Evolutionary conservation across 768 basidiomycete species (phyloP).

Genomic region (Cytidiella melzeri): DNA sequence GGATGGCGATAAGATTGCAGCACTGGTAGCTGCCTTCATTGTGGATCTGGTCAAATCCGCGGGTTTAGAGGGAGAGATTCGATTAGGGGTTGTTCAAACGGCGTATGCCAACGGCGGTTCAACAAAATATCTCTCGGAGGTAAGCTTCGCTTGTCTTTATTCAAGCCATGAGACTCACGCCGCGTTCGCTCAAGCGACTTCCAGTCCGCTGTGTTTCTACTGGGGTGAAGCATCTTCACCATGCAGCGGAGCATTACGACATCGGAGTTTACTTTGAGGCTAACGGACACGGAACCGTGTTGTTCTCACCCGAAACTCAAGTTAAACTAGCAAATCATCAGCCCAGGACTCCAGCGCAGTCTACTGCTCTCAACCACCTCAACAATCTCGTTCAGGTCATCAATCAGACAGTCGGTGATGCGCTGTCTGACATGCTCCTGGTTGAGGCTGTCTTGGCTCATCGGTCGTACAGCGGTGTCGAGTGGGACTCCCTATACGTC

Average conservation of each 20-base stretch:
- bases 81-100: constrained; percentile 95
- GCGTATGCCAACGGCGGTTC: constrained; percentile 98
- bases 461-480: constrained; percentile 71
- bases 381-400: constrained; percentile 76
- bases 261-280: constrained; percentile 99
- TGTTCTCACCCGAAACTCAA: constrained; percentile 80
- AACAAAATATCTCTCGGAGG: constrained; percentile 84
- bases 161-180: not conserved
- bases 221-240: constrained; percentile 97
- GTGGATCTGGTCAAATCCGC: constrained; percentile 83
- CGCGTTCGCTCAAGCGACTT: constrained; percentile 50
- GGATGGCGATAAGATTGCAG: constrained; percentile 98
- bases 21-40: constrained; percentile 88
- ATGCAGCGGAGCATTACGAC: constrained; percentile 90
- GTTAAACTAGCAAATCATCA: constrained; percentile 53
- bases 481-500: constrained; percentile 91
- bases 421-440: constrained; percentile 90
- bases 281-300: constrained; percentile 95
- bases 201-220: constrained; percentile 95
- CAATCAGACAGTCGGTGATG: constrained; percentile 98
- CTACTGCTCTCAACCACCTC: constrained; percentile 72
- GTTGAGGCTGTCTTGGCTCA: constrained; percentile 91
- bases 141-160: constrained; percentile 24
- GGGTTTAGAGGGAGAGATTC: constrained; percentile 68
- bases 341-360: constrained; percentile 78